Percentiles rank a stretch among this genome's conserved stretches.
Conservation (phyloP, 148 eudicot species). For the Rhododendron vialii region DNA sequence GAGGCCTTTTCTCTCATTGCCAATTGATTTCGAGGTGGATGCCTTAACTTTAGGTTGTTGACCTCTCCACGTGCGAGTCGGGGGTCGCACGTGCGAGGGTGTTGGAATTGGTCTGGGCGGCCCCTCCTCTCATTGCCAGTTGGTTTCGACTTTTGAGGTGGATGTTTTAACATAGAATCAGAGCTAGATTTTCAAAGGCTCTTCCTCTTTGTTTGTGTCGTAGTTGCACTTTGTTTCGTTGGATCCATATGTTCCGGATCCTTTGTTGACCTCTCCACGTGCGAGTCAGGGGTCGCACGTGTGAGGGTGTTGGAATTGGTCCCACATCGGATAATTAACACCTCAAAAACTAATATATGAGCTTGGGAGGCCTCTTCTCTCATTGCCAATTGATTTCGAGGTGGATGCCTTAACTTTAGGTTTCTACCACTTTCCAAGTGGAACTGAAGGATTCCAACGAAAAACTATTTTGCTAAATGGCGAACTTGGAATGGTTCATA, state of each 20-base stretch:
- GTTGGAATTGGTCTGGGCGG: too few relatives aligned
- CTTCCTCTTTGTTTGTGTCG: neutral
- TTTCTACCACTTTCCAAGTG: neutral
- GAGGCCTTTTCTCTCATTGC: neutral
- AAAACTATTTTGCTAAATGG: neutral
- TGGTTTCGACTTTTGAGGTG: neutral
- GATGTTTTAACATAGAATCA: too few relatives aligned
- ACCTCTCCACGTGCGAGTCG: too few relatives aligned
- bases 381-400: neutral
- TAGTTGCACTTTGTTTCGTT: neutral
- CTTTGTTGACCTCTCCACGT: neutral
- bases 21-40: neutral
- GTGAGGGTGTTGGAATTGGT: too few relatives aligned
- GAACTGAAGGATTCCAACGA: neutral
- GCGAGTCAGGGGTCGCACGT: neutral
- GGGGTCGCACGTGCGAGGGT: too few relatives aligned
- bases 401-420: neutral
- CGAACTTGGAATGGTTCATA: neutral
- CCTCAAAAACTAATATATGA: neutral
- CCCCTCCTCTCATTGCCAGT: neutral
- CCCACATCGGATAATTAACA: neutral
- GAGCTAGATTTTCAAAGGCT: too few relatives aligned
- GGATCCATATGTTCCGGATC: neutral
- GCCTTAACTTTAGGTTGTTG: neutral
- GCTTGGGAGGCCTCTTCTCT: neutral